Percentiles rank a stretch among this genome's conserved stretches.
Conservation (phyloP, 805 yeast genomes). For the Aciculoconidium aculeatum region DNA sequence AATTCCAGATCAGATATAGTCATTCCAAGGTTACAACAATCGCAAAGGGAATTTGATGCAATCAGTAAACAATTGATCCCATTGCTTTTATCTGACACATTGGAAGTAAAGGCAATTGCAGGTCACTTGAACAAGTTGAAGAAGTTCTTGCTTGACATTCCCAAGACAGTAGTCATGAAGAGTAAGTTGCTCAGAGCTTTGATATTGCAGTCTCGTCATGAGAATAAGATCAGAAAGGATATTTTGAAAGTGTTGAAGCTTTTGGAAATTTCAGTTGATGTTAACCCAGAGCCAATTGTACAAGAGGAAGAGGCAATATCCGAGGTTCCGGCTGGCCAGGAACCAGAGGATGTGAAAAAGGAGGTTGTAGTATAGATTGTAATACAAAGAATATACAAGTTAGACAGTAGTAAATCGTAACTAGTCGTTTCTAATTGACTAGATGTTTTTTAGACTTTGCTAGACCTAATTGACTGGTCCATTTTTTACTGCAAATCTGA, state of each 20-base stretch:
- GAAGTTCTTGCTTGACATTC: slow-evolving; percentile 13
- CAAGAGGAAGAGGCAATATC: slow-evolving; percentile 6
- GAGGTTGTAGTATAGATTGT: too few relatives aligned
- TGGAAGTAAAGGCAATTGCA: slow-evolving; percentile 13
- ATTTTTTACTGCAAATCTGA: too few relatives aligned
- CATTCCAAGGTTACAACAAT: slow-evolving; percentile 11
- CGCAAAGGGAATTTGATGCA: slow-evolving; percentile 14
- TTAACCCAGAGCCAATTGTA: slow-evolving; percentile 12
- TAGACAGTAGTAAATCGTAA: too few relatives aligned
- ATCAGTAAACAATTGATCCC: slow-evolving; percentile 13
- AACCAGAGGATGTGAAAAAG: too few relatives aligned
- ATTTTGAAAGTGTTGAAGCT: slow-evolving; percentile 17
- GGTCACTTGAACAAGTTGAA: slow-evolving; percentile 13
- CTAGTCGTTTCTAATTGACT: too few relatives aligned
- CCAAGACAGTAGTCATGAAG: slow-evolving; percentile 24
- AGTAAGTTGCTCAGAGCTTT: slow-evolving; percentile 27
- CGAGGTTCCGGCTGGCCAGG: slow-evolving; percentile 3
- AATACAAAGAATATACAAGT: too few relatives aligned
- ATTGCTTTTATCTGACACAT: slow-evolving; percentile 9
- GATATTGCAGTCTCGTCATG: too few relatives aligned
- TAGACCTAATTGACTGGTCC: too few relatives aligned
- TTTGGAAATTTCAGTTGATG: slow-evolving; percentile 14
- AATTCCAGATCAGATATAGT: slow-evolving; percentile 15
- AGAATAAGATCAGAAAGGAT: slow-evolving; percentile 13
- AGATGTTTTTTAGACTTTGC: too few relatives aligned